Percentiles rank a stretch among this genome's conserved stretches.
Conservation (phyloP, 257 asterid species). For the Echites panduratus region DNA sequence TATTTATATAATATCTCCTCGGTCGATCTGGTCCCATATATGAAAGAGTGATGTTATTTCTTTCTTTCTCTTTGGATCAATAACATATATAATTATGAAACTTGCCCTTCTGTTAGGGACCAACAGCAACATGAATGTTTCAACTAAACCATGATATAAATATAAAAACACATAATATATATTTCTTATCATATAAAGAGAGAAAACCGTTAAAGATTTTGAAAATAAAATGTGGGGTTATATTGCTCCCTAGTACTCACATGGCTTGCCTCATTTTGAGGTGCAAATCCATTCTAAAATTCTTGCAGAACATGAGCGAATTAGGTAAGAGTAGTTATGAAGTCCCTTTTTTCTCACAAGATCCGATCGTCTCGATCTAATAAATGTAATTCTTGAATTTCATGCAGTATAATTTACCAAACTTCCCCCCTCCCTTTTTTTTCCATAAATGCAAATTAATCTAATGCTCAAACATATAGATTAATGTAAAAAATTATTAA, state of each 20-base stretch:
- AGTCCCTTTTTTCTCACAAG: conserved; percentile 22
- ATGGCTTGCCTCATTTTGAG: conserved; percentile 8
- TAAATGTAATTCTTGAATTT: too few relatives aligned
- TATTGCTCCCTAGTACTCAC: not conserved
- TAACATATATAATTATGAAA: not conserved
- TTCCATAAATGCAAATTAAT: too few relatives aligned
- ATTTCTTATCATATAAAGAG: too few relatives aligned
- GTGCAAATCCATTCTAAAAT: not conserved
- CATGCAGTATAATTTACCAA: too few relatives aligned
- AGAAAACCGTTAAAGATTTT: not conserved
- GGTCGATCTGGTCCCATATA: not conserved
- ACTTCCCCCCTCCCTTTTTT: too few relatives aligned
- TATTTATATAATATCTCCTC: too few relatives aligned
- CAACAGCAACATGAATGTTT: conserved; percentile 5
- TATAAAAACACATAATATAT: too few relatives aligned
- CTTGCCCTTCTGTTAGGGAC: conserved; percentile 4
- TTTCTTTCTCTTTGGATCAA: not conserved
- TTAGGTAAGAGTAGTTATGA: conserved; percentile 47
- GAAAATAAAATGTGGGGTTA: conserved; percentile 13
- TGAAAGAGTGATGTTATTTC: not conserved
- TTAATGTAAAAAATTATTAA: too few relatives aligned
- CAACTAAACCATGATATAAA: not conserved
- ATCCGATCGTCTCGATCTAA: too few relatives aligned
- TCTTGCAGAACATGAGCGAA: conserved; percentile 5
- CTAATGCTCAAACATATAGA: too few relatives aligned